These are phyloP conservation scores for Podaxis sp. DNA, from an alignment of 768 basidiomycete species.

Conservation along the genomic window DNA sequence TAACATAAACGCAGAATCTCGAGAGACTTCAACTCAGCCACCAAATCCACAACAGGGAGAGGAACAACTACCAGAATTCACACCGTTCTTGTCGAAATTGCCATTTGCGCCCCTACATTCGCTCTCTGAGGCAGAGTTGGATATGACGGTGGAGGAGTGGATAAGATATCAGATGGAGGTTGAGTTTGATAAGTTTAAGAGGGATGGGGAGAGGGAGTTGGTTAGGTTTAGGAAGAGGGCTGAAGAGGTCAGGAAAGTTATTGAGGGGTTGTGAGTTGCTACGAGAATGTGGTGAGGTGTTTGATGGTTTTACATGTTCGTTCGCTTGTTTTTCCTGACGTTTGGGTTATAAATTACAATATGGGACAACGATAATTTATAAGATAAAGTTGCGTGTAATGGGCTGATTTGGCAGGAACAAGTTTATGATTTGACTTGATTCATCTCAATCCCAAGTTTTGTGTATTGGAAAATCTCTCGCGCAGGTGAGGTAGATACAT, in stretches of 20 bases:
- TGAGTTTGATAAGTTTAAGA: slow-evolving; percentile 52
- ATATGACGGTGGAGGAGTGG: slow-evolving; percentile 84
- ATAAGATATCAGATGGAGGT: slow-evolving; percentile 70
- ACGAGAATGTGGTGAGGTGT: no score
- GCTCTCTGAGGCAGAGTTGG: slow-evolving; percentile 62
- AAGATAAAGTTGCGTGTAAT: not conserved
- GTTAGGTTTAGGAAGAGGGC: slow-evolving; percentile 35
- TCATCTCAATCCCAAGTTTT: no score
- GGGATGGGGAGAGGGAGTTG: slow-evolving; percentile 42
- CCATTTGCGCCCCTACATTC: slow-evolving; percentile 38
- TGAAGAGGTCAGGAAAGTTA: slow-evolving; percentile 35
- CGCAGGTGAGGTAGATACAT: no score
- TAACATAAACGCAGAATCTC: not conserved
- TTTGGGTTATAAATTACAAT: not conserved
- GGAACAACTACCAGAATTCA: slow-evolving; percentile 7
- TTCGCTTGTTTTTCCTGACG: not conserved
- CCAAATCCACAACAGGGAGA: not conserved
- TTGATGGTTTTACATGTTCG: not conserved
- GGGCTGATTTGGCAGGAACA: no score
- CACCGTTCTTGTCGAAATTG: slow-evolving; percentile 40
- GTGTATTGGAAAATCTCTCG: no score
- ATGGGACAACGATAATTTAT: not conserved
- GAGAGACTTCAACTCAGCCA: not conserved
- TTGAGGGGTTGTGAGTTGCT: slow-evolving; percentile 24
- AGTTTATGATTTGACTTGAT: no score